phyloP scores from a whole-genome alignment of 2,329 filamentous ascomycete species.

The Phialophora expanda region DNA sequence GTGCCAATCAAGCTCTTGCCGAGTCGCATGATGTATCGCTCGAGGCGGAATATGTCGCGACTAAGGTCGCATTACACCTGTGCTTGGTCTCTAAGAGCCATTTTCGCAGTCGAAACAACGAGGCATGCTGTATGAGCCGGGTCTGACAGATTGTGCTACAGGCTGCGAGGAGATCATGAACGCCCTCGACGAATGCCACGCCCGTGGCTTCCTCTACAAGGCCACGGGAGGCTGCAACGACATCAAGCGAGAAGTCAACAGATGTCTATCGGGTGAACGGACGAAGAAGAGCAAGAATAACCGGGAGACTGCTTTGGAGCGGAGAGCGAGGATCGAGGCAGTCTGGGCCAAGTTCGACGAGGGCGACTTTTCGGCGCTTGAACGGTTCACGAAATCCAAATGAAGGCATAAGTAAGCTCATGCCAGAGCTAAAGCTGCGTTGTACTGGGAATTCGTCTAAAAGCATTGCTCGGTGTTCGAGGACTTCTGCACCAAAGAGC shows the following conservation, averaged over 20 bases:
- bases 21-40: constrained; percentile 23
- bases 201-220: constrained; percentile 89
- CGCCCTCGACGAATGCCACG: constrained; percentile 94
- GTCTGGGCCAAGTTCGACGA: constrained; percentile 78
- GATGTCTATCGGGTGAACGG: constrained; percentile 81
- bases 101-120: background rate
- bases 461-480: constrained; percentile 1
- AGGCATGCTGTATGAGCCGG: background rate
- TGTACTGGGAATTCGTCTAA: background rate
- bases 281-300: constrained; percentile 78
- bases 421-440: background rate
- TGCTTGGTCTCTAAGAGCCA: background rate
- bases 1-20: constrained; percentile 37
- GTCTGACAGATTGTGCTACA: constrained; percentile 48
- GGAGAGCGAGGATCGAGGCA: constrained; percentile 75
- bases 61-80: background rate
- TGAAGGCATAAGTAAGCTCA: constrained; percentile 24
- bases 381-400: constrained; percentile 62
- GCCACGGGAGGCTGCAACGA: constrained; percentile 87
- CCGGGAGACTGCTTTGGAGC: constrained; percentile 69
- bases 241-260: constrained; percentile 80
- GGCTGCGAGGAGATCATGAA: constrained; percentile 94
- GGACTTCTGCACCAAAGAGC: background rate
- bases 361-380: constrained; percentile 40
- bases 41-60: background rate